phyloP scores from a whole-genome alignment of 805 yeast genomes.

The Zygoascus ofunaensis region DNA sequence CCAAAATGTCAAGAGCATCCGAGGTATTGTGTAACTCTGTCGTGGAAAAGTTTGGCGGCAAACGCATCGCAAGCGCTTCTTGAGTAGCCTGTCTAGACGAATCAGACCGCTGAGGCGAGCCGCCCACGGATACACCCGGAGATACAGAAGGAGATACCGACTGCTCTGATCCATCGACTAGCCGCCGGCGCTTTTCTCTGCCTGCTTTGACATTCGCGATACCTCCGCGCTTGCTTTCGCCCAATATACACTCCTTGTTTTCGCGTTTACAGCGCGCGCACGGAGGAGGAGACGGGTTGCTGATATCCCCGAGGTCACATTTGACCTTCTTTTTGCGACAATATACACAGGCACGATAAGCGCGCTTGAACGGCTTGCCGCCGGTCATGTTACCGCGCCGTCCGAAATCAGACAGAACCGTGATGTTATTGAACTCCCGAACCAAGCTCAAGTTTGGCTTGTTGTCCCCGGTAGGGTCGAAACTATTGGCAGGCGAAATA shows the following conservation, averaged over 20 bases:
- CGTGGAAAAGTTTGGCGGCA: background rate
- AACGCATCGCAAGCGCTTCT: too few species aligned
- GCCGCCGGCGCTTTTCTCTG: constrained; percentile 34
- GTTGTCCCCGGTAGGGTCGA: too few species aligned
- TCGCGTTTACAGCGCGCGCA: constrained; percentile 82
- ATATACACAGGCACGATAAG: constrained; percentile 75
- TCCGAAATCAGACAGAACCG: too few species aligned
- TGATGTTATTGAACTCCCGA: too few species aligned
- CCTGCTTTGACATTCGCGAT: constrained; percentile 31
- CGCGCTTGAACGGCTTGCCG: constrained; percentile 40
- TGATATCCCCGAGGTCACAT: constrained; percentile 76
- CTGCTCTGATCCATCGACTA: constrained; percentile 33
- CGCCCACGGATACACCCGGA: background rate
- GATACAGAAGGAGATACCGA: background rate
- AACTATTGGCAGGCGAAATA: too few species aligned
- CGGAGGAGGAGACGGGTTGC: constrained; percentile 66
- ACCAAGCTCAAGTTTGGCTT: too few species aligned
- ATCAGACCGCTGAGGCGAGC: background rate
- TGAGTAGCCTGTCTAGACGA: background rate
- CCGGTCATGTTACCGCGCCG: too few species aligned
- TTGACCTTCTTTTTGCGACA: constrained; percentile 78
- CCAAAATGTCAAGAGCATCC: constrained; percentile 32
- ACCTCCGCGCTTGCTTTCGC: constrained; percentile 50
- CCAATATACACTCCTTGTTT: constrained; percentile 67
- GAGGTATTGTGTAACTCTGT: constrained; percentile 29